These are phyloP conservation scores for Dactylellina cionopaga DNA, from an alignment of 2,329 filamentous ascomycete species.

Conservation along the genomic window DNA sequence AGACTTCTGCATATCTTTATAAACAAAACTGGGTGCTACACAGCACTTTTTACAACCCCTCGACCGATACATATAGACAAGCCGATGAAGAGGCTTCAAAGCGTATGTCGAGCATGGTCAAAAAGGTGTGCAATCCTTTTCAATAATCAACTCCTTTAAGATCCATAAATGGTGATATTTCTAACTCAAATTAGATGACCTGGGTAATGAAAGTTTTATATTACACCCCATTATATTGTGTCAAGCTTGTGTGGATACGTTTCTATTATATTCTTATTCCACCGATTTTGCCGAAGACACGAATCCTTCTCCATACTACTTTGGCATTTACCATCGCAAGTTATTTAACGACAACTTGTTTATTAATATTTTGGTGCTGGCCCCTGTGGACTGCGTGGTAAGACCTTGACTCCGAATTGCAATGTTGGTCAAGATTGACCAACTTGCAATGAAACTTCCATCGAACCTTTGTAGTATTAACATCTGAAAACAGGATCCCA, in stretches of 20 bases:
- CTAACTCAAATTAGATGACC: slow-evolving; percentile 1
- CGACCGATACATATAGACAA: too few relatives aligned
- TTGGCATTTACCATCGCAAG: neutral
- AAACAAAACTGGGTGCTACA: too few relatives aligned
- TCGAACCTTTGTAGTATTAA: too few relatives aligned
- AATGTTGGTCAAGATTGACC: too few relatives aligned
- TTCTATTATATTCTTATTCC: slow-evolving; percentile 11
- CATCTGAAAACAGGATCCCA: too few relatives aligned
- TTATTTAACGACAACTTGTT: neutral
- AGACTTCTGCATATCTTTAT: slow-evolving; percentile 1
- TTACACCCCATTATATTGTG: slow-evolving; percentile 16
- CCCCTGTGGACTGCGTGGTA: neutral
- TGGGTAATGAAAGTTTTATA: slow-evolving; percentile 29
- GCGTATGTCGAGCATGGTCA: neutral
- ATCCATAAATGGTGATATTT: neutral
- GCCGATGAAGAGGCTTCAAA: neutral
- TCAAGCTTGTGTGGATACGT: slow-evolving; percentile 12
- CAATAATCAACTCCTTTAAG: too few relatives aligned
- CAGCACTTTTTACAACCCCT: too few relatives aligned
- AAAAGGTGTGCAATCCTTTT: too few relatives aligned
- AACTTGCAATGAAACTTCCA: too few relatives aligned
- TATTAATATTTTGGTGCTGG: slow-evolving; percentile 1
- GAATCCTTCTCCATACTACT: slow-evolving; percentile 5
- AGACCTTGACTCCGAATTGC: too few relatives aligned
- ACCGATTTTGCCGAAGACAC: neutral